Percentiles rank a stretch among this genome's conserved stretches.
phyloP scores from a whole-genome alignment of 305 asterid species.

The Vinca major region DNA sequence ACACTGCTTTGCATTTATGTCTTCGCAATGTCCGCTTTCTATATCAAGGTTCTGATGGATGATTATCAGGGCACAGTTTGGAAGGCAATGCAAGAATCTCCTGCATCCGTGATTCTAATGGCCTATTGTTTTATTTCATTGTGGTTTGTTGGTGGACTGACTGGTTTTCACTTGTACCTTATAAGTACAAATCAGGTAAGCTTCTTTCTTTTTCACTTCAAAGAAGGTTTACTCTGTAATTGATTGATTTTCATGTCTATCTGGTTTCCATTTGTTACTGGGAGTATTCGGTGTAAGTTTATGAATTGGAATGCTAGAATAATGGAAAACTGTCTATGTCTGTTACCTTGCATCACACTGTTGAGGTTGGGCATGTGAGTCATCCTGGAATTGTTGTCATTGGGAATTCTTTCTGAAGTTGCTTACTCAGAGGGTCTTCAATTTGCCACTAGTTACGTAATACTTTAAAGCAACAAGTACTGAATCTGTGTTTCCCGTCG shows the following conservation, averaged over 20 bases:
- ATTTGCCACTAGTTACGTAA: not conserved
- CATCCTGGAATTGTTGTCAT: not conserved
- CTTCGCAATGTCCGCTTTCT: conserved; percentile 74
- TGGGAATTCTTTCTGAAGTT: not conserved
- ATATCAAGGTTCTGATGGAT: conserved; percentile 84
- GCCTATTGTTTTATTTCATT: conserved; percentile 81
- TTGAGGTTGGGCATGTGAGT: not conserved
- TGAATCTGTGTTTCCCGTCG: not conserved
- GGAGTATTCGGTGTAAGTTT: not conserved
- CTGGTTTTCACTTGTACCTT: conserved; percentile 89
- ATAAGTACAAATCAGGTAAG: conserved; percentile 91
- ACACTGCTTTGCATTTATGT: conserved; percentile 89
- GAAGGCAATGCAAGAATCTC: conserved; percentile 94
- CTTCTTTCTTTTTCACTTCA: conserved; percentile 15
- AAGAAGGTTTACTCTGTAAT: not conserved
- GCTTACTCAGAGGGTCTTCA: not conserved
- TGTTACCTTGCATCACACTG: not conserved
- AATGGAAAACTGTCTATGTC: not conserved
- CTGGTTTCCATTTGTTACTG: conserved; percentile 3
- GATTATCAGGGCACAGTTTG: conserved; percentile 70
- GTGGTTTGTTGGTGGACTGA: conserved; percentile 99
- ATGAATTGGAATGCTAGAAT: not conserved
- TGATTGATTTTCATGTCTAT: conserved; percentile 6
- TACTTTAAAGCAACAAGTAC: not conserved
- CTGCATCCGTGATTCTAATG: conserved; percentile 84